These are phyloP conservation scores for Stylosanthes scabra DNA, from an alignment of 331 rosid genomes.

Conservation along the genomic window DNA sequence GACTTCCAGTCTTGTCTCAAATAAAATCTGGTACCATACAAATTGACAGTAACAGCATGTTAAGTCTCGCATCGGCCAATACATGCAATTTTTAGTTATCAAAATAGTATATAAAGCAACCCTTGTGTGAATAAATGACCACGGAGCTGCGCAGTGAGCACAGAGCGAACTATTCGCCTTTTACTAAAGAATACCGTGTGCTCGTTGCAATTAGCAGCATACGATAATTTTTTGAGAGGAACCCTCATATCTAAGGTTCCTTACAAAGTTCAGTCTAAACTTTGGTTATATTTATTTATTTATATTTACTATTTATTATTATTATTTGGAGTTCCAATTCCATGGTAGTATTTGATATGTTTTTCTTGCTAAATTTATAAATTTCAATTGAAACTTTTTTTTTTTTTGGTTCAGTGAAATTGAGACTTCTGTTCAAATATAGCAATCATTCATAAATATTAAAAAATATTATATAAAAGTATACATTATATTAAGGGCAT, in stretches of 20 bases:
- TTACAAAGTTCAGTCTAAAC: neutral
- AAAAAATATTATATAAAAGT: no score
- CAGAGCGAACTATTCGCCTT: conserved; percentile 3
- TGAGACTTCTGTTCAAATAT: no score
- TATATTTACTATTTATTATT: no score
- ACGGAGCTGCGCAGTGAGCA: neutral
- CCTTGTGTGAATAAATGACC: neutral
- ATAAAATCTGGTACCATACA: neutral
- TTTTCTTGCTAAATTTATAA: no score
- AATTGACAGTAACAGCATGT: neutral
- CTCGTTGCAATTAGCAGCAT: neutral
- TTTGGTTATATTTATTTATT: no score
- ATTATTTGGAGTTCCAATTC: no score
- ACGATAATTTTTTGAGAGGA: neutral
- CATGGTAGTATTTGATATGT: no score
- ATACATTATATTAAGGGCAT: no score
- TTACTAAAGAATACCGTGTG: conserved; percentile 23
- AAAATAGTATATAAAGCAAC: neutral
- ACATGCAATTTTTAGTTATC: neutral
- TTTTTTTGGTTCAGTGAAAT: no score
- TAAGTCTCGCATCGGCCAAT: neutral
- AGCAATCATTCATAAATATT: no score
- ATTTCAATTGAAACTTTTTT: no score
- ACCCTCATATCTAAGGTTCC: neutral
- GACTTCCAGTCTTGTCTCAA: neutral